Evolutionary conservation across 2,329 filamentous ascomycete genomes (phyloP), one percentile per base, ranked within the genome.

Genomic region (Lasiodiplodia sp.): DNA sequence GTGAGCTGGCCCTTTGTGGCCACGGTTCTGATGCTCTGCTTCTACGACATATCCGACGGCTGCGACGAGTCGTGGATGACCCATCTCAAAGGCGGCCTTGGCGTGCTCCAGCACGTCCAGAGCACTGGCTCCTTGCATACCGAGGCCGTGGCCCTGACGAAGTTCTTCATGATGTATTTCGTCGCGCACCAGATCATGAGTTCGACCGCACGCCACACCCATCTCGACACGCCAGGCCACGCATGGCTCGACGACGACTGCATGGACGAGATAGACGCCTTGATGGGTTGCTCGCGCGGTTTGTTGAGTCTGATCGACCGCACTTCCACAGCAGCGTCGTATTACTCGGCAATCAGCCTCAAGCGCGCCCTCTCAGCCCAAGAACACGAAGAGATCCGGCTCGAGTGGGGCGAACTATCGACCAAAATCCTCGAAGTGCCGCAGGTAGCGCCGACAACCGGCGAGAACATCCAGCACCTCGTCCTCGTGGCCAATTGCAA

Each of bases 181-280:
- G 75, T 78, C 2, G 75, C 75, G 7, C 77, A 78, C 66, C 75
- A 77, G 57, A 75, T 78, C 31, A 78, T 78, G 77, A 75, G 73
- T 12, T 71, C 72, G 21, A 70, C 70, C 31, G 70, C 70, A 7
- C 62, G 56, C 4, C 3, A 74, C 71, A n/a, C 73, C 67, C 40
- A 52, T n/a, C 37, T 68, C 25, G 49, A 31, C 55, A 18, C 62
- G 68, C 38, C 51, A 25, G 49, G 38, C 34, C 69, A 71, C 47
- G 65, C 34, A 10, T 75, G 74, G 74, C 56, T 73, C 25, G 72
- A 72, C 6, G 71, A 70, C 44, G 73, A 76, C 21, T 49, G 72
- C 49, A 67, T 75, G 37, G 72, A 75, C 40, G 75, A 74, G 74
- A 75, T 78, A 55, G 76, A 77, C 69, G 71, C 73, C 16, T 66